phyloP scores from a whole-genome alignment of 106 monocot species.

The Allium sativum region DNA sequence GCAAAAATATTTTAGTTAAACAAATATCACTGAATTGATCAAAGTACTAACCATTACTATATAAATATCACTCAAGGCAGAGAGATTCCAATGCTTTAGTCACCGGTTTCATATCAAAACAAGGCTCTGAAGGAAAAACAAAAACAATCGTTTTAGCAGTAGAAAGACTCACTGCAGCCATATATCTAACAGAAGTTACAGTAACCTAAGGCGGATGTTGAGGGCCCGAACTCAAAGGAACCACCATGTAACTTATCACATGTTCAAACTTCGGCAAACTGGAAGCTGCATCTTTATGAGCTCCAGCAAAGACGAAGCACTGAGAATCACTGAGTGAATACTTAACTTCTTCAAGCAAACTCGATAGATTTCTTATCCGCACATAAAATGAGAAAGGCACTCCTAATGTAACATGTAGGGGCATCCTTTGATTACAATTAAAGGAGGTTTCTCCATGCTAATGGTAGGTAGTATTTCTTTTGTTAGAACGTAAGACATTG shows the following conservation, averaged over 20 bases:
- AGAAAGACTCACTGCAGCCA: constrained; percentile 51
- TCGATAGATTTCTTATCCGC: constrained; percentile 53
- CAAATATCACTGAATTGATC: not conserved
- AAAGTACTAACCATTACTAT: not conserved
- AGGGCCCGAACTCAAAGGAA: constrained; percentile 60
- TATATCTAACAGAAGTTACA: constrained; percentile 63
- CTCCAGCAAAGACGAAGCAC: constrained; percentile 77
- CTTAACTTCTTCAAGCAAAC: constrained; percentile 86
- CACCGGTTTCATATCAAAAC: constrained; percentile 20
- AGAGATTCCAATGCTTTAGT: constrained; percentile 2
- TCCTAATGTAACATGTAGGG: constrained; percentile 78
- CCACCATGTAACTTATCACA: constrained; percentile 53
- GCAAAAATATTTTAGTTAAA: not conserved
- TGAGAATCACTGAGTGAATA: constrained; percentile 74
- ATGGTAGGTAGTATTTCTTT: constrained; percentile 58
- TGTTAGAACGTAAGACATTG: constrained; percentile 17
- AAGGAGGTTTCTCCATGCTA: constrained; percentile 55
- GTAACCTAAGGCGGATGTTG: constrained; percentile 61
- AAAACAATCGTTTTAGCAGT: constrained; percentile 48
- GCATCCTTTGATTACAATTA: constrained; percentile 55
- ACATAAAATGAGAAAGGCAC: constrained; percentile 58
- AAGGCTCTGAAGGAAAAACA: constrained; percentile 68
- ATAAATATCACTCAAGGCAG: not conserved
- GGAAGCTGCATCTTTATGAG: constrained; percentile 41
- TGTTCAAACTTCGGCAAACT: constrained; percentile 71